Percentiles rank a stretch among this genome's conserved stretches.
Evolutionary conservation across 75 land plant species (phyloP).

Genomic region (Pseudotsuga menziesii): DNA sequence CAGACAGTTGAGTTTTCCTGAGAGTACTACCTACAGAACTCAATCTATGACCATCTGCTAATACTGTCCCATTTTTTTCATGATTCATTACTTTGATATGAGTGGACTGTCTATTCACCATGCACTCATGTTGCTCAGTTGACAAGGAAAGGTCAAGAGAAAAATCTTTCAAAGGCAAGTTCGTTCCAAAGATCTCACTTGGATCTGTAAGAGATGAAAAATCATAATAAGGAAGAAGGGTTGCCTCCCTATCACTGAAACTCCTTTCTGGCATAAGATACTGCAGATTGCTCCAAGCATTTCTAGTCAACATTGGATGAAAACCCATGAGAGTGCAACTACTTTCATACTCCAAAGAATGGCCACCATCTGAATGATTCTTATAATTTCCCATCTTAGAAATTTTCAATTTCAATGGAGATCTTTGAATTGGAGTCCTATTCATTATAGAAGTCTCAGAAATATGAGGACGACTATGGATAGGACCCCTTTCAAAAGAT

Average conservation of each 20-base stretch:
- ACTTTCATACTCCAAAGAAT: slow-evolving; percentile 2
- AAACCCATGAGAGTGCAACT: slow-evolving; percentile 22
- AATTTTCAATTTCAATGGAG: neutral
- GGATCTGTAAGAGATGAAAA: slow-evolving; percentile 50
- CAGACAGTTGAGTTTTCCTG: neutral
- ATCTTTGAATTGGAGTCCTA: neutral
- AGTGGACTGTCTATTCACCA: neutral
- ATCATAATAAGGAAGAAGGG: slow-evolving; percentile 33
- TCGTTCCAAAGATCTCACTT: slow-evolving; percentile 14
- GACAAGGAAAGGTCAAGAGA: neutral
- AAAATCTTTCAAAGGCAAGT: neutral
- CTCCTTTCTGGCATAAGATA: slow-evolving; percentile 6
- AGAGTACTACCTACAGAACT: neutral
- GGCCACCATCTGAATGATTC: slow-evolving; percentile 1
- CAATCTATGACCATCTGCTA: neutral
- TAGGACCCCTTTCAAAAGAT: neutral
- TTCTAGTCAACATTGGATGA: slow-evolving; percentile 41
- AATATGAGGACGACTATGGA: neutral
- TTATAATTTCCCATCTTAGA: neutral
- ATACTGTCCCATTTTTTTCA: neutral
- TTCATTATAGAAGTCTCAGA: slow-evolving; percentile 6
- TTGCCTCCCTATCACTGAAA: neutral
- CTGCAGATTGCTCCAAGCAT: slow-evolving; percentile 8
- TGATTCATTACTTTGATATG: neutral
- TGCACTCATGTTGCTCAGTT: neutral